A percentile compares a stretch with the other conserved stretches of the same genome.
Evolutionary conservation across 148 eudicot genomes (phyloP).

Genomic region (Diospyros kaki): DNA sequence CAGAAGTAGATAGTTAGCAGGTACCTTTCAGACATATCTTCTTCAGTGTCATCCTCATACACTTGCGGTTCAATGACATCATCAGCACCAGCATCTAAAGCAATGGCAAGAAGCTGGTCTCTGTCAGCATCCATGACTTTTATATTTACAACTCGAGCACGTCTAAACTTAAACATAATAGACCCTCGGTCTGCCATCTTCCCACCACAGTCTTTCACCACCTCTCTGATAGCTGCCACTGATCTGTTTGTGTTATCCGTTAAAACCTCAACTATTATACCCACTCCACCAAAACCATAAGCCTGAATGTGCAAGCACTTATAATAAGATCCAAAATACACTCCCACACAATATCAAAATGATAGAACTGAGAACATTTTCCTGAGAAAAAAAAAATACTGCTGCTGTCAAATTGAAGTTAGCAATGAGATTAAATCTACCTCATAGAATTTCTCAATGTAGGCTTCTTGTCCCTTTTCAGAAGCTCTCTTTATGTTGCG

Average conservation of each 20-base stretch:
- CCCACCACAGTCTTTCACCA: conserved; percentile 83
- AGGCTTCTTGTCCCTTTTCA: conserved; percentile 95
- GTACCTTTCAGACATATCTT: conserved; percentile 70
- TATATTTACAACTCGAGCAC: conserved; percentile 71
- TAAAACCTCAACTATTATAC: conserved; percentile 75
- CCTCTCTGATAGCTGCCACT: conserved; percentile 66
- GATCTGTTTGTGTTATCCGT: conserved; percentile 88
- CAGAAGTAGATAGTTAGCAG: background rate
- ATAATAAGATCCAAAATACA: background rate
- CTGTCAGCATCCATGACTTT: conserved; percentile 66
- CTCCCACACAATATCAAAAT: background rate
- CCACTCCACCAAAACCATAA: conserved; percentile 93
- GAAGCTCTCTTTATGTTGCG: conserved; percentile 95
- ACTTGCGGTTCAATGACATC: conserved; percentile 79
- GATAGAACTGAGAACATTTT: background rate
- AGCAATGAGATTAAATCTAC: conserved; percentile 21
- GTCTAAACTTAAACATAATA: conserved; percentile 82
- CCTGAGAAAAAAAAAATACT: background rate
- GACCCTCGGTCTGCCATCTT: conserved; percentile 98
- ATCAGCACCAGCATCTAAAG: conserved; percentile 95
- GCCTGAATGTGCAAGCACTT: conserved; percentile 39
- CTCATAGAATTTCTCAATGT: conserved; percentile 85
- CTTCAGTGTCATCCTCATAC: conserved; percentile 63
- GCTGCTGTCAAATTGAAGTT: conserved; percentile 10
- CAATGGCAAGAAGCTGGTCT: conserved; percentile 73